Percentiles rank a stretch among this genome's conserved stretches.
phyloP scores from a whole-genome alignment of 805 yeast species.

The Candida palmyrensis region DNA sequence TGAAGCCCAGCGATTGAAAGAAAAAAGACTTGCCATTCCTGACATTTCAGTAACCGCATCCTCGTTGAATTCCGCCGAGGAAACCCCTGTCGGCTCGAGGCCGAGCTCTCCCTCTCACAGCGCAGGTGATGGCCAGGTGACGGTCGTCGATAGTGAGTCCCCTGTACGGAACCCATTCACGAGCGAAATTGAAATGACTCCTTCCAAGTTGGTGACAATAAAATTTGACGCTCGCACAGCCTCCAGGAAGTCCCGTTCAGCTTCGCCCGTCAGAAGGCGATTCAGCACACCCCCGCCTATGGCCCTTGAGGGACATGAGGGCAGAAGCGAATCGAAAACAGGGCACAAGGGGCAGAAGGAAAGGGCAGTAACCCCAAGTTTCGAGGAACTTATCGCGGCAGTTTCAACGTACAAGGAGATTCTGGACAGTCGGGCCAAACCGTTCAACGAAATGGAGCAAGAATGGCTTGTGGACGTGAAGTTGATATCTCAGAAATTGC shows the following conservation, averaged over 20 bases:
- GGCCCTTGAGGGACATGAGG: too few relatives aligned
- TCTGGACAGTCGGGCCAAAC: not conserved
- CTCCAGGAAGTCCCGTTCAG: conserved; percentile 1
- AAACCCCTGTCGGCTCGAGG: too few relatives aligned
- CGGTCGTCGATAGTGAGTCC: conserved; percentile 1
- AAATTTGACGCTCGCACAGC: conserved; percentile 2
- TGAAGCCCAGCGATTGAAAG: too few relatives aligned
- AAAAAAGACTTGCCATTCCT: too few relatives aligned
- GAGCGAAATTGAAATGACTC: conserved; percentile 2
- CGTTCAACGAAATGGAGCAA: conserved; percentile 8
- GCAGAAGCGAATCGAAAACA: not conserved
- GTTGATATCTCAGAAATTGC: conserved; percentile 21
- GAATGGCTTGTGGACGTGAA: conserved; percentile 21
- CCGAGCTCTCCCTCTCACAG: too few relatives aligned
- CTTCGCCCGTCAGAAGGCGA: too few relatives aligned
- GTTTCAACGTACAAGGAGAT: conserved; percentile 4
- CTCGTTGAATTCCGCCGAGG: too few relatives aligned
- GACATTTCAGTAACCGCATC: too few relatives aligned
- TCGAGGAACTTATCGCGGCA: conserved; percentile 1
- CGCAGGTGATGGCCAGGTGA: too few relatives aligned
- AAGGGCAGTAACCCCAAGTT: not conserved
- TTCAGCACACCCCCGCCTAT: too few relatives aligned
- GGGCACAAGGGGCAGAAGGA: not conserved
- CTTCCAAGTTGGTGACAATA: conserved; percentile 2
- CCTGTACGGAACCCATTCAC: not conserved